These are phyloP conservation scores for Mortierella sp. DNA, from an alignment of 371 early-diverging fungal genomes.

Conservation along the genomic window DNA sequence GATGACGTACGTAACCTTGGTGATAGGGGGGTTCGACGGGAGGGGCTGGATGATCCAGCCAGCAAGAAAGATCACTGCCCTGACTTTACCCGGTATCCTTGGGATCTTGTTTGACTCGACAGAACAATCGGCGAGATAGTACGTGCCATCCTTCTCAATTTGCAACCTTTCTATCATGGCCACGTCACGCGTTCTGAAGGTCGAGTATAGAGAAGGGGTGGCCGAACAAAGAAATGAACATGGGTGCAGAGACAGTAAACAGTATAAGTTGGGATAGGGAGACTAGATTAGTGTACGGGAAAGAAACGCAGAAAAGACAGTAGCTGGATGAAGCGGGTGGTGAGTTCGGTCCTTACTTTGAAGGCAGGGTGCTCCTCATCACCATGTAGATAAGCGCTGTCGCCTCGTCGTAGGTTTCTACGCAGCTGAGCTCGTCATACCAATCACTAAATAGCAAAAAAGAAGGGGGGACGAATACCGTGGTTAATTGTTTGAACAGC, in stretches of 20 bases:
- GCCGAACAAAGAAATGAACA: neutral
- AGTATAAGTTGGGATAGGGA: neutral
- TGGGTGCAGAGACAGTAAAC: neutral
- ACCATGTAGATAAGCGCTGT: slow-evolving; percentile 55
- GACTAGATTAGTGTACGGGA: neutral
- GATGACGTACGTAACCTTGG: slow-evolving; percentile 69
- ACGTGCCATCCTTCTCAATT: slow-evolving; percentile 64
- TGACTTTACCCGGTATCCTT: slow-evolving; percentile 60
- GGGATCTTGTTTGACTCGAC: slow-evolving; percentile 72
- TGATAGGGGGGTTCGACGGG: slow-evolving; percentile 64
- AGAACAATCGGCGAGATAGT: slow-evolving; percentile 72
- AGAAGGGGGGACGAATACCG: too few species aligned
- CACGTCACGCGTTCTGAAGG: slow-evolving; percentile 66
- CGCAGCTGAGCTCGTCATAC: slow-evolving; percentile 53
- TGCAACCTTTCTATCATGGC: slow-evolving; percentile 71
- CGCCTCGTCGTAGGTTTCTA: slow-evolving; percentile 50
- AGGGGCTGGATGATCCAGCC: slow-evolving; percentile 74
- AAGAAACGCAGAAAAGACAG: neutral
- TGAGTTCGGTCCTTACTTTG: slow-evolving; percentile 37
- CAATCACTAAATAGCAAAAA: slow-evolving; percentile 33
- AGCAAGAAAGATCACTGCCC: slow-evolving; percentile 65
- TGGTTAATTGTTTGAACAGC: neutral
- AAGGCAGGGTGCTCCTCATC: slow-evolving; percentile 49
- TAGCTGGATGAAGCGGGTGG: neutral
- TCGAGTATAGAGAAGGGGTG: neutral